phyloP scores from a whole-genome alignment of 2,329 filamentous ascomycete species.

The Fusarium napiforme region DNA sequence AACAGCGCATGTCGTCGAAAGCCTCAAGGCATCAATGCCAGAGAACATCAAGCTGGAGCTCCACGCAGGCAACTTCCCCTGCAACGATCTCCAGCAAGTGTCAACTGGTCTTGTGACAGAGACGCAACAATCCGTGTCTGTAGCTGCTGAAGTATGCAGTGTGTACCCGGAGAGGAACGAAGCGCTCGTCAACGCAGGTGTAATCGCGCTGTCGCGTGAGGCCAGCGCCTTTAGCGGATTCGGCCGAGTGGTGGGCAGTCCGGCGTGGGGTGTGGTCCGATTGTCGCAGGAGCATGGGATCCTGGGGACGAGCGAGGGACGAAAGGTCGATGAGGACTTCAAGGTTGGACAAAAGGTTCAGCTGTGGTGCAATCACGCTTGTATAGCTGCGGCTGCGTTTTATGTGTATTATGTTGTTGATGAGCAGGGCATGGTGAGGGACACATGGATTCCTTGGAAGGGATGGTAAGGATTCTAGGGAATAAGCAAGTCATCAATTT shows the following conservation, averaged over 20 bases:
- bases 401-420: slow-evolving; percentile 52
- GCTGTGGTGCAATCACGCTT: slow-evolving; percentile 50
- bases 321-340: slow-evolving; percentile 44
- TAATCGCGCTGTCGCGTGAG: slow-evolving; percentile 51
- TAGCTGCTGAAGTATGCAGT: slow-evolving; percentile 52
- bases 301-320: slow-evolving; percentile 40
- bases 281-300: slow-evolving; percentile 55
- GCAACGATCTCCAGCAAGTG: slow-evolving; percentile 54
- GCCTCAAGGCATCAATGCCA: slow-evolving; percentile 45
- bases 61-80: slow-evolving; percentile 53
- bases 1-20: slow-evolving; percentile 50
- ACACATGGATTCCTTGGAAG: slow-evolving; percentile 53
- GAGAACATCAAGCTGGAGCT: slow-evolving; percentile 50
- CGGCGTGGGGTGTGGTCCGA: slow-evolving; percentile 48
- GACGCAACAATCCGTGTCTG: slow-evolving; percentile 46
- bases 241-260: slow-evolving; percentile 44
- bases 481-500: slow-evolving; percentile 1
- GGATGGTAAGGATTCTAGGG: slow-evolving; percentile 40
- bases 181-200: slow-evolving; percentile 52
- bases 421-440: slow-evolving; percentile 47
- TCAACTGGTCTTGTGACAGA: slow-evolving; percentile 48
- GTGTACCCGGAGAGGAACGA: slow-evolving; percentile 53
- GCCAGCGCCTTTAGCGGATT: slow-evolving; percentile 47
- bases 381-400: slow-evolving; percentile 53
- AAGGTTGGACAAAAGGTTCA: slow-evolving; percentile 49